phyloP scores from a whole-genome alignment of 2,329 filamentous ascomycete genomes.

The Cladosporium halotolerans region DNA sequence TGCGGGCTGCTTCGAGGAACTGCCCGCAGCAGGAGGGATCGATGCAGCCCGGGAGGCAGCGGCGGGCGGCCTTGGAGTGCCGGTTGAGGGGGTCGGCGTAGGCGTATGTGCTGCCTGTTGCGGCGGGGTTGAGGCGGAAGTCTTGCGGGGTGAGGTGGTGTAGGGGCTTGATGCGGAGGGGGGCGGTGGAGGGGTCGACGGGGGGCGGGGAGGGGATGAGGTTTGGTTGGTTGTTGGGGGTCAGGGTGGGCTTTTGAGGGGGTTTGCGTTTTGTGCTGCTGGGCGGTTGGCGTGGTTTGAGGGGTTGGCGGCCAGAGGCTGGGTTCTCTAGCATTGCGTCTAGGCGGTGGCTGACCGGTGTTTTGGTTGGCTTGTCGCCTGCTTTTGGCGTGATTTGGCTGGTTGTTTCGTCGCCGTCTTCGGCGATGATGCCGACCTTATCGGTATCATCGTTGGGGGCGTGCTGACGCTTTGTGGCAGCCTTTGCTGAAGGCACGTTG shows the following conservation, averaged over 20 bases:
- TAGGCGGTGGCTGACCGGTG: slow-evolving; percentile 14
- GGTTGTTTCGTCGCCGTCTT: slow-evolving; percentile 23
- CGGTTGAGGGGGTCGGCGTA: slow-evolving; percentile 67
- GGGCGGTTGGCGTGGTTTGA: background rate
- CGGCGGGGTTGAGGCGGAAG: slow-evolving; percentile 73
- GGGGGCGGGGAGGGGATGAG: slow-evolving; percentile 16
- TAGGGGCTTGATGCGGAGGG: slow-evolving; percentile 54
- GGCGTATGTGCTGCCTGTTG: slow-evolving; percentile 67
- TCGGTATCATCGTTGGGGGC: slow-evolving; percentile 14
- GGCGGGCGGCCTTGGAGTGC: slow-evolving; percentile 49
- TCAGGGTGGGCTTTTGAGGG: background rate
- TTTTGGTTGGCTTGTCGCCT: background rate
- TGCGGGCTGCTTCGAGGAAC: slow-evolving; percentile 59
- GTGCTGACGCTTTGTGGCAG: background rate
- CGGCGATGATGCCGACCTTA: slow-evolving; percentile 23
- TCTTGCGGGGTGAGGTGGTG: slow-evolving; percentile 58
- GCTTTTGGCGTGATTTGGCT: slow-evolving; percentile 14
- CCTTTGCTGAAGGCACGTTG: slow-evolving; percentile 16
- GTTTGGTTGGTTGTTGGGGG: background rate
- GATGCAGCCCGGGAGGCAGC: slow-evolving; percentile 67
- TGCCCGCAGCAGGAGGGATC: slow-evolving; percentile 67
- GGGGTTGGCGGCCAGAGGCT: slow-evolving; percentile 11
- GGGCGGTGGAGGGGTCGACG: slow-evolving; percentile 31
- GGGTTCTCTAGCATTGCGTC: slow-evolving; percentile 20
- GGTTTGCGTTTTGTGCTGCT: background rate